Conservation (phyloP, 768 basidiomycete species). For the Boletus insuetus region DNA sequence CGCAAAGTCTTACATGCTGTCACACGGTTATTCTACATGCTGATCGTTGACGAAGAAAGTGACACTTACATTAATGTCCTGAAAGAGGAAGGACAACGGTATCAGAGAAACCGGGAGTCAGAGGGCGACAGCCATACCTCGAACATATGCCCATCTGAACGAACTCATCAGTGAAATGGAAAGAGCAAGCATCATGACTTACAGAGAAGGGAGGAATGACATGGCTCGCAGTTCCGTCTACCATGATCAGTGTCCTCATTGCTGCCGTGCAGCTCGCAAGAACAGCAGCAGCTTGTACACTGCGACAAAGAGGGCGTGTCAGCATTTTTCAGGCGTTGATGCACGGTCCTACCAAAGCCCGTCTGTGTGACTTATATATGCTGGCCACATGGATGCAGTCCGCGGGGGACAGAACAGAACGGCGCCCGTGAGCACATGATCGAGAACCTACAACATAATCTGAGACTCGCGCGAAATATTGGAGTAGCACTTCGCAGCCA, state of each 20-base stretch:
- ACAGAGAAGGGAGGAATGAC: constrained; percentile 54
- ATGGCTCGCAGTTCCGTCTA: constrained; percentile 49
- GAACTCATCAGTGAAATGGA: neutral
- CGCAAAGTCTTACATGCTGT: constrained; percentile 35
- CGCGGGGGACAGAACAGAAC: neutral
- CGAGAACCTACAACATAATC: neutral
- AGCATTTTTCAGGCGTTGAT: constrained; percentile 11
- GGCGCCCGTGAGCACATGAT: constrained; percentile 1
- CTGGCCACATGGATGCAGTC: neutral
- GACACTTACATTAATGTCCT: constrained; percentile 62
- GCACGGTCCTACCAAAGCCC: neutral
- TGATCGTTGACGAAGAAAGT: neutral
- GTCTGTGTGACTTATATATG: constrained; percentile 4
- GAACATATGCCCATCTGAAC: constrained; percentile 56
- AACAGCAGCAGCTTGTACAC: neutral
- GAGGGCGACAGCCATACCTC: constrained; percentile 38
- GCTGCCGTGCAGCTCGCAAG: constrained; percentile 5
- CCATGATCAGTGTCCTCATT: constrained; percentile 35
- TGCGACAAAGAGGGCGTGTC: neutral
- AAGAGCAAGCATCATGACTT: constrained; percentile 17
- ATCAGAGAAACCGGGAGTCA: neutral
- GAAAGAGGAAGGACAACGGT: neutral
- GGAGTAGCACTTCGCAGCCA: neutral
- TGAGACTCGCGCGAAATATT: neutral
- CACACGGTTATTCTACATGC: neutral